Percentiles rank a stretch among this genome's conserved stretches.
phyloP scores from a whole-genome alignment of 2,329 filamentous ascomycete species.

The Fonsecaea nubica region DNA sequence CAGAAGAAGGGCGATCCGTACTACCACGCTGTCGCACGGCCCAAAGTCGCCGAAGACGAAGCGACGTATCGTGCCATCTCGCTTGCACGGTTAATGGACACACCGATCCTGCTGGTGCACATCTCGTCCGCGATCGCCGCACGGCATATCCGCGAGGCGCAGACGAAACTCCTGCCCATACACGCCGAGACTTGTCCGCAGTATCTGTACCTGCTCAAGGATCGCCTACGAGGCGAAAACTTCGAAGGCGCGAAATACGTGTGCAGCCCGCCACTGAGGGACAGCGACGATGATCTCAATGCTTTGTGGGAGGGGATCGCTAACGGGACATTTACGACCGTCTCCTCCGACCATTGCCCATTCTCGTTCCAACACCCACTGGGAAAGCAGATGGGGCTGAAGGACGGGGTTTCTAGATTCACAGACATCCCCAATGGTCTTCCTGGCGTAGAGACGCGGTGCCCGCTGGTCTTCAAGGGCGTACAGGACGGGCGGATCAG shows the following conservation, averaged over 20 bases:
- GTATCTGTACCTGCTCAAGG: constrained; percentile 61
- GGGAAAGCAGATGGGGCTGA: constrained; percentile 45
- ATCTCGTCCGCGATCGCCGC: constrained; percentile 46
- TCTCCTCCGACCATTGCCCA: constrained; percentile 58
- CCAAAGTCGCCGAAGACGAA: constrained; percentile 51
- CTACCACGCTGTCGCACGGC: constrained; percentile 51
- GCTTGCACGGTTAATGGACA: constrained; percentile 57
- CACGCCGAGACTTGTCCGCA: constrained; percentile 66
- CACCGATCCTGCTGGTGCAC: constrained; percentile 62
- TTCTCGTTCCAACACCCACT: constrained; percentile 48
- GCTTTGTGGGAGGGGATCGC: constrained; percentile 59
- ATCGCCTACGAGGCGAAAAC: constrained; percentile 46
- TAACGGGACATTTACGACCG: constrained; percentile 61
- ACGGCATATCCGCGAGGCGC: constrained; percentile 57
- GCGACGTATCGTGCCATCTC: constrained; percentile 58
- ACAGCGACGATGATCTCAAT: constrained; percentile 55
- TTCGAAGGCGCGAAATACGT: constrained; percentile 60
- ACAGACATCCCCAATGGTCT: constrained; percentile 52
- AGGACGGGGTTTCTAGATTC: constrained; percentile 41
- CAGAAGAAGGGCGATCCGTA: constrained; percentile 41
- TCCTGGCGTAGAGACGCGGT: constrained; percentile 51
- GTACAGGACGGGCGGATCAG: constrained; percentile 29
- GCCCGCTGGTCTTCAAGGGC: constrained; percentile 49
- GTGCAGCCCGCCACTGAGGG: constrained; percentile 59
- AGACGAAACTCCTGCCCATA: constrained; percentile 58